Evolutionary conservation across 768 basidiomycete genomes (phyloP), one percentile per base, ranked within the genome.

Genomic region (Amanita jacksonii): DNA sequence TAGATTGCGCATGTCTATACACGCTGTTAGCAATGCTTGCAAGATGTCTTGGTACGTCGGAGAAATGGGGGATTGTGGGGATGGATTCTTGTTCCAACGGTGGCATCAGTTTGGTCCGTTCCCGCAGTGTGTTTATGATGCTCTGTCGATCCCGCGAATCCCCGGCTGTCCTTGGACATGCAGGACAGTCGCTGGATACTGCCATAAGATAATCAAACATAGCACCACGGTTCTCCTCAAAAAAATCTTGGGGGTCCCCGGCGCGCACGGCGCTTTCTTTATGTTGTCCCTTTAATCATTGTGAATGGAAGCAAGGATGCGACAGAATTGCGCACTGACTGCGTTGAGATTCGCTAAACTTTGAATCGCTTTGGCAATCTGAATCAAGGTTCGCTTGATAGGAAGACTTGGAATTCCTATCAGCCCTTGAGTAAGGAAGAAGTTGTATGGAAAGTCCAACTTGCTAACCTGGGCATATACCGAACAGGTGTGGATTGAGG

Each of bases 331-430:
- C 12, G 4, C 13, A 63, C 80, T 52, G 57, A 83, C 85, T 6
- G 74, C 60, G 51, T 86, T 89, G 43, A 92, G 65, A 59, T 93
- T 93, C 4, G 90, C 90, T 31, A 92, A 66, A 51, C 84, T 91
- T 61, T 90, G 87, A 15, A 93, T 73, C n/a, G 84, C 85, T 61
- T 89, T 91, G 5, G 88, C 89, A 42, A 93, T 79, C 51, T 88
- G 58, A 0, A 84, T 92, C 39, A 93, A 69, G 57, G 81, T 90
- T 27, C 89, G 77, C 55, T 86, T 81, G 8, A 89, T 77, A 7
- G 77, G 64, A 15, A 67, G 56, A 43, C 71, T 71, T 3, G 86
- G 82, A 46, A 86, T 69, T 35, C 83, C 85, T 90, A 22, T 18
- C 46, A 3, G 24, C 8, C 27, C 45, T 16, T n/a, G 22, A 6